Base-by-base conservation (phyloP, 2,329 filamentous ascomycete genomes). In the Xylariaceae sp. region DNA sequence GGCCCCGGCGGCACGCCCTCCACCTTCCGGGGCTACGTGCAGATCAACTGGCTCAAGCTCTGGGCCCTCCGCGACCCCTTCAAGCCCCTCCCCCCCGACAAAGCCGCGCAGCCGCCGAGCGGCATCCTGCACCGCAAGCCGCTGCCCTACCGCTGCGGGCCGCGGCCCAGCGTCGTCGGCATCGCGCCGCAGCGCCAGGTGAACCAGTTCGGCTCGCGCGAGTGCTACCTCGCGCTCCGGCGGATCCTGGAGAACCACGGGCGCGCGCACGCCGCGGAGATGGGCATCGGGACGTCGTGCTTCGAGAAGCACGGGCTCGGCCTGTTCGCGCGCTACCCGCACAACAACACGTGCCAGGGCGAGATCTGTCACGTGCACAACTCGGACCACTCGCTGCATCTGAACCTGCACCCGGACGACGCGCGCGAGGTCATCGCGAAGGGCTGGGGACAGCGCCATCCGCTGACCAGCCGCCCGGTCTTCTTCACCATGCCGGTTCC, bases 121-220 rank as follows among this genome's bases (percentile, higher is more conserved):
- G 87, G 88, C 10, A 81, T 87, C 63, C 78, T 94, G 22, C 62
- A 65, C 44, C 57, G 68, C 47, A 64, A 68, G 32, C 69, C 71
- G 30, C 75, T 94, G 0, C 83, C 86, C 1, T 76, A 76, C 53
- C 84, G 89, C 0, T 66, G 70, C 2, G 86, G 86, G 0, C 75
- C 78, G 1, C 80, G 88, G 1, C 90, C 89, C 1, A 67, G 71
- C 2, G 85, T 92, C 9, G 80, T 77, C 39, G 89, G 89, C 46
- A 89, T 95, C 54, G 89, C 89, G 1, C 89, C 89, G 0, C 89
- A 95, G 65, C 80, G 89, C 2, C 89, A 95, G 70, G 76, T 86
- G 16, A 81, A 86, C 67, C 88, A 95, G 66, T 77, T 77, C 39
- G 81, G 82, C 10, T 76, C 76, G 5, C 54, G 67, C 5, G 65